Conservation (phyloP, 2,329 filamentous ascomycete genomes). For the Harringtonia lauricola region DNA sequence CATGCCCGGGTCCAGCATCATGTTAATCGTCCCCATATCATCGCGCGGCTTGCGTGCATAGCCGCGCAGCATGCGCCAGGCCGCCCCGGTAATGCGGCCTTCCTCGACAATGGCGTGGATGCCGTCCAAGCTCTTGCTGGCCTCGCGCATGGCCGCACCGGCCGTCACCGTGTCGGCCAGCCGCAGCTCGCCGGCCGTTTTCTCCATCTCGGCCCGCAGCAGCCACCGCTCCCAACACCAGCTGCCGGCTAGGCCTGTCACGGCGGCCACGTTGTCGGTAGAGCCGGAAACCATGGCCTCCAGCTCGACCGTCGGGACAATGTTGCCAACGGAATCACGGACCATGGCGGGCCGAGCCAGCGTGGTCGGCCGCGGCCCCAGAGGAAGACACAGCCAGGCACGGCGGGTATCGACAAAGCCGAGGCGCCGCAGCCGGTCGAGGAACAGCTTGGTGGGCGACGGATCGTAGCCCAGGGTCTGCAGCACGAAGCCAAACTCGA, state of each 20-base stretch:
- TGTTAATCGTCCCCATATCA: slow-evolving; percentile 26
- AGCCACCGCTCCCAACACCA: slow-evolving; percentile 98
- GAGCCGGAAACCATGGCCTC: slow-evolving; percentile 57
- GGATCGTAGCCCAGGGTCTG: slow-evolving; percentile 87
- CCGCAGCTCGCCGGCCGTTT: slow-evolving; percentile 53
- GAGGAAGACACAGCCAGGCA: slow-evolving; percentile 80
- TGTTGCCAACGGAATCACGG: slow-evolving; percentile 23
- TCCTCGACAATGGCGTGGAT: slow-evolving; percentile 53
- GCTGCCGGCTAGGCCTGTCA: slow-evolving; percentile 73
- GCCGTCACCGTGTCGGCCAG: slow-evolving; percentile 41
- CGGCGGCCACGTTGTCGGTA: slow-evolving; percentile 58
- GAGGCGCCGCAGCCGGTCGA: slow-evolving; percentile 59
- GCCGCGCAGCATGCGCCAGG: slow-evolving; percentile 50
- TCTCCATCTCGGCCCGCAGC: slow-evolving; percentile 77
- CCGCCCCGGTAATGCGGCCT: slow-evolving; percentile 45
- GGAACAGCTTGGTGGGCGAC: slow-evolving; percentile 68
- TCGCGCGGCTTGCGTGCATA: slow-evolving; percentile 50
- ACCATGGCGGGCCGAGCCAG: slow-evolving; percentile 24
- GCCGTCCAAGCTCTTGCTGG: slow-evolving; percentile 47
- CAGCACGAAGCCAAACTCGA: slow-evolving; percentile 86
- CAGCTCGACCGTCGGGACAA: slow-evolving; percentile 36
- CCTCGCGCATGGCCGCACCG: slow-evolving; percentile 39
- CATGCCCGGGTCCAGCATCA: slow-evolving; percentile 14
- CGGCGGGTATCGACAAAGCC: slow-evolving; percentile 75
- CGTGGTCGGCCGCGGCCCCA: slow-evolving; percentile 44